Percentiles rank a stretch among this genome's conserved stretches.
Evolutionary conservation across 2,329 filamentous ascomycete species (phyloP).

Genomic region (Colletotrichum somersetense): DNA sequence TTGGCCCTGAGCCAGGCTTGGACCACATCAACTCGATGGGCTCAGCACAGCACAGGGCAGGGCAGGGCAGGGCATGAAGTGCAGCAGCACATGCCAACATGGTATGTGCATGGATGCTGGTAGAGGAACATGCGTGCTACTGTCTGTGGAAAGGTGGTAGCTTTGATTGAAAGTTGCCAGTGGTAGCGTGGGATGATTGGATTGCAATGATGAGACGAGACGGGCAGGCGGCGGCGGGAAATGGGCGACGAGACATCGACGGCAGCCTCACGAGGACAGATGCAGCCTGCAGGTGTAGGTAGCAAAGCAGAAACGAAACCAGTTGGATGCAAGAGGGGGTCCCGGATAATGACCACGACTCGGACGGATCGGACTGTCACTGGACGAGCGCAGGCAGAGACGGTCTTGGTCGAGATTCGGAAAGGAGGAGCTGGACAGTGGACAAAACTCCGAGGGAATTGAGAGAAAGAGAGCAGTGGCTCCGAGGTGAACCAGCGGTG

Average conservation of each 20-base stretch:
- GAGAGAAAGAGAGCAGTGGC: neutral
- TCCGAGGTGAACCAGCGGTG: conserved; percentile 39
- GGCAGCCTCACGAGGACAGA: conserved; percentile 36
- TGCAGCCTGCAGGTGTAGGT: conserved; percentile 4
- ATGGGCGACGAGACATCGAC: conserved; percentile 29
- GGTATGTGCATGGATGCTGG: neutral
- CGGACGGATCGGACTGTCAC: neutral
- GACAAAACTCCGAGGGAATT: conserved; percentile 14
- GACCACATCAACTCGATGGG: conserved; percentile 1
- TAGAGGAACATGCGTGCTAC: neutral
- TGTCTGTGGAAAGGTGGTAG: neutral
- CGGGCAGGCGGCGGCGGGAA: conserved; percentile 20
- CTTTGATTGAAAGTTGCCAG: neutral
- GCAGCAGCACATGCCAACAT: neutral
- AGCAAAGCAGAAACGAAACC: neutral
- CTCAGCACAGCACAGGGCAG: neutral
- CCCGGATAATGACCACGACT: conserved; percentile 12
- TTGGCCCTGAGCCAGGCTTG: neutral
- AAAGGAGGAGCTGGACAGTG: neutral
- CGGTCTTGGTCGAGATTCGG: conserved; percentile 2
- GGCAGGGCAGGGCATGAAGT: neutral
- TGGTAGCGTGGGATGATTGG: conserved; percentile 1
- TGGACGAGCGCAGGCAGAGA: too few species aligned
- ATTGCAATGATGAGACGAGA: conserved; percentile 18
- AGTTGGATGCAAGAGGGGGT: neutral